Evolutionary conservation across 345 rosid genomes (phyloP), one percentile per base, ranked within the genome.

Genomic region (Noccaea caerulescens): DNA sequence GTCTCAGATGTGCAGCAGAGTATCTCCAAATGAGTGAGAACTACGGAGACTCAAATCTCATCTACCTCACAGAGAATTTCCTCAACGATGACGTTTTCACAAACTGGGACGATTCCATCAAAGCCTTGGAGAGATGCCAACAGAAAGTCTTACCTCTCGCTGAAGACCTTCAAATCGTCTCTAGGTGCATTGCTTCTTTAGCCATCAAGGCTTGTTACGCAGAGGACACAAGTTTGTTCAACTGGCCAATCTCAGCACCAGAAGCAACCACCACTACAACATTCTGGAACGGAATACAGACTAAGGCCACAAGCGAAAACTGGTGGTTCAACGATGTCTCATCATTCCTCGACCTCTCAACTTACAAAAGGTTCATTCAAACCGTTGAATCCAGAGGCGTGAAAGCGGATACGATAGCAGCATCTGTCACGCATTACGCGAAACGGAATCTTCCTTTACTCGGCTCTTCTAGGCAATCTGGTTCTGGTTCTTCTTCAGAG

Each of bases 311-410:
- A 12, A 82, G 77, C 1, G 85, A 84, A 23, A 91, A 89, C 79
- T 91, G 97, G 98, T 93, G 98, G 98, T 86, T 82, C 20, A 88
- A 84, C 43, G 98, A 91, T 66, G 90, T 76, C 32, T 88, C 94
- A 4, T 65, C 72, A 5, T 58, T 23, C 69, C 94, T 89, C 6
- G 71, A 81, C 7, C 53, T 91, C n/a, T 64, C 82, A 16, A 52
- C 83, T 41, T 93, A 78, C 71, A 89, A 80, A 77, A 87, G 88
- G 76, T 83, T 93, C 38, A 86, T 93, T 23, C 68, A 72, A 46
- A 88, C 82, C n/a, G 66, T 91, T 44, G 75, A 77, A 56, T 77
- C 85, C 16, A 77, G 80, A 47, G 92, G 92, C 42, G 80, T 85
- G 77, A 84, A 81, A 59, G 82, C 82, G 0, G 88, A 79, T 69